Evolutionary conservation across 108 stramenopile genomes (phyloP), one percentile per base, ranked within the genome.

Genomic region (Halocafeteria seosinensis): DNA sequence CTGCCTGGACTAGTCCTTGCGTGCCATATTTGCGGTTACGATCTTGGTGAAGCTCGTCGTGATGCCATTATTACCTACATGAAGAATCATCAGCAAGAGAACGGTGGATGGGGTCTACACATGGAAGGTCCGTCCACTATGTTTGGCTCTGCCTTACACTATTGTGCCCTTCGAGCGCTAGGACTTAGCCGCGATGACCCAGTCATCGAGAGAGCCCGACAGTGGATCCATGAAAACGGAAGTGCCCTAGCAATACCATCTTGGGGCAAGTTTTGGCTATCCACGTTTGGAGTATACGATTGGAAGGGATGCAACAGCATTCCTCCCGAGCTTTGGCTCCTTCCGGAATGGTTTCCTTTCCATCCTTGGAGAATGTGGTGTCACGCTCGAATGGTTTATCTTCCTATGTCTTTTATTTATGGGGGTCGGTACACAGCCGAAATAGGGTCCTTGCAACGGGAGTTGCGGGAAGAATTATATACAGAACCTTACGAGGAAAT

Each of bases 51-150:
- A 4, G 27, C 58, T 1, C 66, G 50, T 13, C 26, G 35, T 31
- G 67, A 32, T 32, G 81, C 66, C 25, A 80, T 95, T 59, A 76
- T 87, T 75, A 70, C 74, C 28, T 88, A 94, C 68, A 87, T 88
- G 13, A 73, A 66, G 57, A 84, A 82, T 38, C 96, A 98, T 67
- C 93, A 98, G 74, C 96, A 95, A 70, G 68, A 76, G 13, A 93
- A 98, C 73, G 95, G 95, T 1, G 93, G 93, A 53, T 98, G 95
- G 95, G 95, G 95, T 30, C 92, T 89, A 30, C 95, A 98, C 67
- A 85, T 98, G 61, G 93, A 98, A 77, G 85, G 88, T 38, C 89
- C 92, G 0, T 84, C 84, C 34, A 94, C 95, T 51, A 93, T 95
- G 91, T 95, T 98, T 78, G 95, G 95, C 57, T 83, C 89, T 1